These are phyloP conservation scores for Tetraselmis striata DNA, from an alignment of 139 green algal genomes.

Conservation along the genomic window DNA sequence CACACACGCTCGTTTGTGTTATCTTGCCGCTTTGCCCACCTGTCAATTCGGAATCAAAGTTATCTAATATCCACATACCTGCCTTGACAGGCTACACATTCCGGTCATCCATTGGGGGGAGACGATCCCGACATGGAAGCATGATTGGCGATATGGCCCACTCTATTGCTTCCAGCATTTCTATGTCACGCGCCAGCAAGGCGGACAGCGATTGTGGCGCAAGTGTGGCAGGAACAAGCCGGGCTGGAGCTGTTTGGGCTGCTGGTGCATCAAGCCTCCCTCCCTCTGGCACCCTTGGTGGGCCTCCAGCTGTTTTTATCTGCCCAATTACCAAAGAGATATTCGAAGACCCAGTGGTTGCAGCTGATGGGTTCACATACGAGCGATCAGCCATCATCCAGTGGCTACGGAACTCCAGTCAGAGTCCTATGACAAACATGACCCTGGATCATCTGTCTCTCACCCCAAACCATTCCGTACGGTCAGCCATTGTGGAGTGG, in stretches of 20 bases:
- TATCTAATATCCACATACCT: no score
- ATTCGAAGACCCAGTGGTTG: constrained; percentile 43
- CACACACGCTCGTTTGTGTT: no score
- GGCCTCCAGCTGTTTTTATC: not conserved
- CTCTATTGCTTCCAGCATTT: not conserved
- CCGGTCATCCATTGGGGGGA: not conserved
- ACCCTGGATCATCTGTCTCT: not conserved
- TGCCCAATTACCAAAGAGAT: constrained; percentile 33
- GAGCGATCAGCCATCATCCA: constrained; percentile 33
- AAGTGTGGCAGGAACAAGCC: not conserved
- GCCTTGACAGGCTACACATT: not conserved
- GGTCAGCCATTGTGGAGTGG: constrained; percentile 2
- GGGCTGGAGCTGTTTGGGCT: not conserved
- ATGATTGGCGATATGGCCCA: not conserved
- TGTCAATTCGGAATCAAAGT: no score
- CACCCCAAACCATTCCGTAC: not conserved
- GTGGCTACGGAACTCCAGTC: constrained; percentile 19
- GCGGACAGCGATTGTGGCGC: not conserved
- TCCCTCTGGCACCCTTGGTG: not conserved
- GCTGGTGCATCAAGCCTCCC: not conserved
- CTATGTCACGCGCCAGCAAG: not conserved
- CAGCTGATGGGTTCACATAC: constrained; percentile 41
- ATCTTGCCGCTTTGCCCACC: no score
- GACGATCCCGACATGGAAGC: not conserved
- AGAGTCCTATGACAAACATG: constrained; percentile 12